Percentiles rank a stretch among this genome's conserved stretches.
Conservation (phyloP, 768 basidiomycete genomes). For the Kwoniella sp. region DNA sequence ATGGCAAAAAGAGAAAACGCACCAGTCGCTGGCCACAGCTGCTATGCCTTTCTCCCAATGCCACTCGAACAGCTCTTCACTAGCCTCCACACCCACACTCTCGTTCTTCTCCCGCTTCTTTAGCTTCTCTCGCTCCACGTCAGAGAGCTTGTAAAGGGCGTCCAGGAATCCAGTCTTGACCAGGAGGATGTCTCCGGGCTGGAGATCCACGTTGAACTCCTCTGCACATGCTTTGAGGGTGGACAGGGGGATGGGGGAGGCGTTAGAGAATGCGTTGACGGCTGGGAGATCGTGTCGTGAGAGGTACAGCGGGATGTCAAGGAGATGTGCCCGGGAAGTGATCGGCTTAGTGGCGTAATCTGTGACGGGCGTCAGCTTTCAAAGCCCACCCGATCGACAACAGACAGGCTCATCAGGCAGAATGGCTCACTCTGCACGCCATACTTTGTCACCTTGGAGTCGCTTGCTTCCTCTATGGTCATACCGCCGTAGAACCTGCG, state of each 20-base stretch:
- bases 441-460: slow-evolving; percentile 9
- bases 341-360: slow-evolving; percentile 9
- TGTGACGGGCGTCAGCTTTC: not conserved
- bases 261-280: slow-evolving; percentile 8
- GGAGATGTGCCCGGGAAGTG: slow-evolving; percentile 23
- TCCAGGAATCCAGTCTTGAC: slow-evolving; percentile 27
- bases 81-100: slow-evolving; percentile 12
- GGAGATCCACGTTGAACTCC: slow-evolving; percentile 2
- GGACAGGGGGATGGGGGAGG: slow-evolving; percentile 12
- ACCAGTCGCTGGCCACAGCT: slow-evolving; percentile 25
- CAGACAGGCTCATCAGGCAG: too few species aligned
- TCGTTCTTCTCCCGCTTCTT: slow-evolving; percentile 5
- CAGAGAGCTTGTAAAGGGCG: slow-evolving; percentile 3
- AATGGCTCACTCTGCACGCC: slow-evolving; percentile 28
- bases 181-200: slow-evolving; percentile 26
- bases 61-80: slow-evolving; percentile 24
- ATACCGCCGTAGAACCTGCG: slow-evolving; percentile 21
- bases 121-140: not conserved
- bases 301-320: slow-evolving; percentile 28
- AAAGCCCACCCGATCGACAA: too few species aligned
- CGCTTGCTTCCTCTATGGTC: slow-evolving; percentile 24
- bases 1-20: too few species aligned
- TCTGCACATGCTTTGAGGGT: slow-evolving; percentile 11
- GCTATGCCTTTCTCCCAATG: slow-evolving; percentile 31
- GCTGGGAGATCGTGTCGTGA: slow-evolving; percentile 12